phyloP scores from a whole-genome alignment of 257 asterid genomes.

The Solanum virginianum region DNA sequence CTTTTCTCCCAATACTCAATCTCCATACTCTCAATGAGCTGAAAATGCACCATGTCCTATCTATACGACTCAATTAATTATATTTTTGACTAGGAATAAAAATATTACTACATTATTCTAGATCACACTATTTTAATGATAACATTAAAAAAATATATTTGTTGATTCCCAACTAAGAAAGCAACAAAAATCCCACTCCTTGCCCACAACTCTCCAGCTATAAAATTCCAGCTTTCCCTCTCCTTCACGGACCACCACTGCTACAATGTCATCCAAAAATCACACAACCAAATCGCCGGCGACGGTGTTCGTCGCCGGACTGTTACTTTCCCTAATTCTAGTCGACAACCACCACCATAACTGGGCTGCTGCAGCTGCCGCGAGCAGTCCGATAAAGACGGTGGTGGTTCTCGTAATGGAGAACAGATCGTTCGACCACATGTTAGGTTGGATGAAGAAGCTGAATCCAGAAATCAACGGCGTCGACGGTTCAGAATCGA shows the following conservation, averaged over 20 bases:
- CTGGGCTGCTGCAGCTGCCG: background rate
- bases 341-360: background rate
- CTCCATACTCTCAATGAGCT: too few species aligned
- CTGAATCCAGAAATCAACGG: slow-evolving; percentile 72
- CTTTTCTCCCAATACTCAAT: too few species aligned
- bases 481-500: slow-evolving; percentile 63
- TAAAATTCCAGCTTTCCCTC: background rate
- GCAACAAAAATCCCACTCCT: background rate
- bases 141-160: background rate
- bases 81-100: too few species aligned
- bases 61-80: too few species aligned
- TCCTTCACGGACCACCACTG: background rate
- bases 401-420: slow-evolving; percentile 92
- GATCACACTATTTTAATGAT: background rate
- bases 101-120: background rate
- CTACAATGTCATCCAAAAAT: background rate
- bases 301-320: background rate
- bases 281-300: background rate
- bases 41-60: too few species aligned
- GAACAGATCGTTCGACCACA: slow-evolving; percentile 94
- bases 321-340: background rate
- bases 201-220: background rate
- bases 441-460: slow-evolving; percentile 95
- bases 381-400: slow-evolving; percentile 45
- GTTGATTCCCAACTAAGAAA: background rate